These are phyloP conservation scores for Exserohilum rostratum DNA, from an alignment of 2,329 filamentous ascomycete genomes.

Conservation along the genomic window DNA sequence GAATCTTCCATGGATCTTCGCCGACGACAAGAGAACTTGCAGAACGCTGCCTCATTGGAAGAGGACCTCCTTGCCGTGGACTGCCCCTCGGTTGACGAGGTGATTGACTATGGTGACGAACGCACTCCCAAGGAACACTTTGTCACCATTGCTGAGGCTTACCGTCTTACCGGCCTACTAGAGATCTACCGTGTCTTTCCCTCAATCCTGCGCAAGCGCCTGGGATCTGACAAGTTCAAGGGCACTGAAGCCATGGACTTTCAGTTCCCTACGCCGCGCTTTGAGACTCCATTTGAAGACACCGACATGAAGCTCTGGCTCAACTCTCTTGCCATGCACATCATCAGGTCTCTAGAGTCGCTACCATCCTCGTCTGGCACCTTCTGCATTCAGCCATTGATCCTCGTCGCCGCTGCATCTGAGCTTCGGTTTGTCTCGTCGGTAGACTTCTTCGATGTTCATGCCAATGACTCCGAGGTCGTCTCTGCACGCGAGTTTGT, in stretches of 20 bases:
- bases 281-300: conserved; percentile 42
- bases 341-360: conserved; percentile 56
- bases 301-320: conserved; percentile 52
- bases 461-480: conserved; percentile 53
- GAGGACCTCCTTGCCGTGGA: conserved; percentile 55
- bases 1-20: conserved; percentile 37
- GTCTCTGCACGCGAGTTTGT: conserved; percentile 56
- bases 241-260: conserved; percentile 35
- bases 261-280: conserved; percentile 41
- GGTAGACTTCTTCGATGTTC: conserved; percentile 44
- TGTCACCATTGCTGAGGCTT: conserved; percentile 59
- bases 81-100: conserved; percentile 55
- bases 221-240: conserved; percentile 39
- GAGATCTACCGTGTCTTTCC: conserved; percentile 63
- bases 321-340: conserved; percentile 59
- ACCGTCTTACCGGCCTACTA: conserved; percentile 59
- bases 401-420: conserved; percentile 58
- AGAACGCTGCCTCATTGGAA: conserved; percentile 54
- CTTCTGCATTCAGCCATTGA: conserved; percentile 59
- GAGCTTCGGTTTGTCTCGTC: conserved; percentile 57
- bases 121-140: conserved; percentile 61
- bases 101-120: conserved; percentile 59
- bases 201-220: conserved; percentile 54
- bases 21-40: conserved; percentile 42
- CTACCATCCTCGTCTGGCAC: conserved; percentile 61